Conservation (phyloP, 2,329 filamentous ascomycete genomes). For the Colletotrichum brevisporum region DNA sequence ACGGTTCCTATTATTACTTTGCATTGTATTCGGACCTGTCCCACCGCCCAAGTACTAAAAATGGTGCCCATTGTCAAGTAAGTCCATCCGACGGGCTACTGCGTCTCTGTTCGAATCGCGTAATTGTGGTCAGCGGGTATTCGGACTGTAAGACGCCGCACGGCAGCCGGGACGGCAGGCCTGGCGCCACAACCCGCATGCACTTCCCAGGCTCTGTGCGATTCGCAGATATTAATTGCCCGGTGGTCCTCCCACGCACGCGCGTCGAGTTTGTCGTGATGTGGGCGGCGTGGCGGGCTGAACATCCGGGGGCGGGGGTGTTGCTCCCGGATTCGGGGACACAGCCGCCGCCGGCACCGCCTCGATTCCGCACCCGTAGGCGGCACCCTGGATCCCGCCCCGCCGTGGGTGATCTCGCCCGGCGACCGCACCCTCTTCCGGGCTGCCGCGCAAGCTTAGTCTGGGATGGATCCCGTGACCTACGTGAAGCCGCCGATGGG, state of each 20-base stretch:
- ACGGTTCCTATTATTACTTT: background rate
- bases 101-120: background rate
- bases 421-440: background rate
- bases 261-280: slow-evolving; percentile 18
- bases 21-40: background rate
- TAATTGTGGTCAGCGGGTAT: background rate
- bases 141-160: slow-evolving; percentile 6
- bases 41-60: background rate
- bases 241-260: slow-evolving; percentile 3
- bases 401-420: background rate
- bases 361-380: slow-evolving; percentile 10
- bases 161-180: background rate
- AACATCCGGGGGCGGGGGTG: background rate
- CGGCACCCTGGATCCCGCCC: background rate
- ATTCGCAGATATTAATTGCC: slow-evolving; percentile 14
- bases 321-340: background rate
- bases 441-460: background rate
- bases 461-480: background rate
- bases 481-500: background rate
- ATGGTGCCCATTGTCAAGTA: no score
- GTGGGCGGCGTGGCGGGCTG: slow-evolving; percentile 16
- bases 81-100: no score
- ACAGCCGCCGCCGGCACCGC: slow-evolving; percentile 16
- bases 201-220: background rate
- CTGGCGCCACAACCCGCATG: slow-evolving; percentile 23